Percentiles rank a stretch among this genome's conserved stretches.
Conservation (phyloP, 1,139 yeast genomes). For the Yamadazyma trypodendri region DNA sequence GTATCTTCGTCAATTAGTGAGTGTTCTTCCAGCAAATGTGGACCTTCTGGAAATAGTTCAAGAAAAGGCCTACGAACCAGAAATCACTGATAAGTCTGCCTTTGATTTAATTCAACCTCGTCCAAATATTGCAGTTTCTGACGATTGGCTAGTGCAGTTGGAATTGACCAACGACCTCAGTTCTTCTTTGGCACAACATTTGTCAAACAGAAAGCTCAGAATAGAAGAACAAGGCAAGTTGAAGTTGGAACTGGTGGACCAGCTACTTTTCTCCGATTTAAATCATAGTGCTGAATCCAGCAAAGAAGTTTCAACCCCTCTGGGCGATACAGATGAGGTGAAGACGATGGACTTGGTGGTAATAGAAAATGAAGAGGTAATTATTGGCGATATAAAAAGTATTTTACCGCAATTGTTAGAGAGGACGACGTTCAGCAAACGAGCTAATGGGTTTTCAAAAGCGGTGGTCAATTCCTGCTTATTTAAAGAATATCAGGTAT, state of each 20-base stretch:
- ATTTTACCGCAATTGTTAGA: slow-evolving; percentile 22
- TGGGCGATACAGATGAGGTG: slow-evolving; percentile 16
- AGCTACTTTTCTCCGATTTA: slow-evolving; percentile 53
- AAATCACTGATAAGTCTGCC: slow-evolving; percentile 30
- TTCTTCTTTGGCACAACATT: slow-evolving; percentile 44
- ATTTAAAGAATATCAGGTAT: slow-evolving; percentile 7
- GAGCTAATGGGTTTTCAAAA: slow-evolving; percentile 28
- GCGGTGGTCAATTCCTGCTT: slow-evolving; percentile 14
- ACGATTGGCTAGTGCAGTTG: slow-evolving; percentile 65
- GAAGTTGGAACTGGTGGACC: slow-evolving; percentile 41
- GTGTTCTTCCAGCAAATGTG: slow-evolving; percentile 29
- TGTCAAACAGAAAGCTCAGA: slow-evolving; percentile 14
- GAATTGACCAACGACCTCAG: slow-evolving; percentile 53
- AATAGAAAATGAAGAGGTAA: slow-evolving; percentile 14
- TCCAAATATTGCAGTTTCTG: slow-evolving; percentile 48
- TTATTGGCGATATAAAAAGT: slow-evolving; percentile 17
- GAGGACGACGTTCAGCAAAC: slow-evolving; percentile 18
- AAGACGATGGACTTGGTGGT: slow-evolving; percentile 8
- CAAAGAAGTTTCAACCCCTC: slow-evolving; percentile 25
- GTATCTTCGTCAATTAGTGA: slow-evolving; percentile 36
- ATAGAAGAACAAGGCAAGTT: slow-evolving; percentile 19
- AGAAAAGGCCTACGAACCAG: slow-evolving; percentile 73
- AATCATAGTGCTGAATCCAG: slow-evolving; percentile 26
- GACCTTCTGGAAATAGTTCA: slow-evolving; percentile 45
- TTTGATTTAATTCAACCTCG: slow-evolving; percentile 32